phyloP scores from a whole-genome alignment of 768 basidiomycete species.

The Rhodotorula sphaerocarpa region DNA sequence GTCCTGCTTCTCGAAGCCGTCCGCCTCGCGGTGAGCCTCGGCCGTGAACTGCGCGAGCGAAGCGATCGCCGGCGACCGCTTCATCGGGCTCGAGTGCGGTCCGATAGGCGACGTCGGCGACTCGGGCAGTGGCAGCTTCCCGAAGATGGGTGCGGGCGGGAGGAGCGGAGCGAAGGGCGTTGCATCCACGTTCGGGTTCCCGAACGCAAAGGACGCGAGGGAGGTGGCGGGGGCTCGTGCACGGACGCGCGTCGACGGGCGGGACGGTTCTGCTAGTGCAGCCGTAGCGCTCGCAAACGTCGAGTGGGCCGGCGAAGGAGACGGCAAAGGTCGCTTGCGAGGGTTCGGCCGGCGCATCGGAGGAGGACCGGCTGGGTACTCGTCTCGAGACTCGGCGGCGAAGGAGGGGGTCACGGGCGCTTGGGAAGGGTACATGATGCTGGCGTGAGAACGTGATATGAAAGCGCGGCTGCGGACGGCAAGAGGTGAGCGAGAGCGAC shows the following conservation, averaged over 20 bases:
- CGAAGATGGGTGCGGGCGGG: conserved; percentile 25
- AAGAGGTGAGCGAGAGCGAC: too few relatives aligned
- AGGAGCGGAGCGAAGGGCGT: conserved; percentile 17
- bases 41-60: conserved; percentile 21
- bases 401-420: not conserved
- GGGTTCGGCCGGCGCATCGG: conserved; percentile 2
- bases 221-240: too few relatives aligned
- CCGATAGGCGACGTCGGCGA: conserved; percentile 2
- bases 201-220: conserved; percentile 10
- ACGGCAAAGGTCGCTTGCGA: conserved; percentile 17
- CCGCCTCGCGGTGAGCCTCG: conserved; percentile 6
- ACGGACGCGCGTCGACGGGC: too few relatives aligned
- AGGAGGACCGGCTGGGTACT: not conserved
- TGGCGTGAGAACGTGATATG: too few relatives aligned
- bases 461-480: too few relatives aligned
- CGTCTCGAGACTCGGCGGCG: not conserved
- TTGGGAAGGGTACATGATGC: too few relatives aligned
- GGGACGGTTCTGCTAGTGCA: too few relatives aligned
- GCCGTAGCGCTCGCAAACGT: not conserved
- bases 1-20: not conserved
- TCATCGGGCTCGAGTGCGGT: conserved; percentile 15
- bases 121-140: conserved; percentile 2
- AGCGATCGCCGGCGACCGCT: conserved; percentile 20
- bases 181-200: not conserved
- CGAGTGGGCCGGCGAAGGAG: not conserved